These are phyloP conservation scores for Cladophialophora carrionii DNA, from an alignment of 2,329 filamentous ascomycete species.

Conservation along the genomic window DNA sequence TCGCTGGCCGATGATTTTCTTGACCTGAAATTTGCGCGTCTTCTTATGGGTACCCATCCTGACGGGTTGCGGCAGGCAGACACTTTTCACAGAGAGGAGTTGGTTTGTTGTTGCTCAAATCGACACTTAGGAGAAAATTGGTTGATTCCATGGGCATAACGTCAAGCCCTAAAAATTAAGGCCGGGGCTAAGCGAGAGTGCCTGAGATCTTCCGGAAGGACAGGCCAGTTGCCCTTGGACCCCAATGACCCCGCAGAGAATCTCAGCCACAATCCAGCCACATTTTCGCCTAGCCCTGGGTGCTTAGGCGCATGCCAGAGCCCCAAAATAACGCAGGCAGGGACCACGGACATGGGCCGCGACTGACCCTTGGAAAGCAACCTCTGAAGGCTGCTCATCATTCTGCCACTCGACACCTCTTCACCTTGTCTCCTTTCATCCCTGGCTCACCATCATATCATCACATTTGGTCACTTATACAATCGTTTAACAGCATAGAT, in stretches of 20 bases:
- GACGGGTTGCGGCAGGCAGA: slow-evolving; percentile 20
- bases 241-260: not conserved
- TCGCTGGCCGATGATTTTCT: slow-evolving; percentile 78
- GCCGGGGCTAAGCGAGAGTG: slow-evolving; percentile 24
- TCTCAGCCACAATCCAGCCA: slow-evolving; percentile 16
- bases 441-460: slow-evolving; percentile 5
- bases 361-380: slow-evolving; percentile 13
- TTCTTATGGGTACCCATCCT: slow-evolving; percentile 86
- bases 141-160: slow-evolving; percentile 25
- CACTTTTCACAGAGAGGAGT: not conserved
- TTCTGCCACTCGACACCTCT: slow-evolving; percentile 19
- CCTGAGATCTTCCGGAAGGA: slow-evolving; percentile 9
- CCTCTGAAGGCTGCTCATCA: slow-evolving; percentile 17
- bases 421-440: slow-evolving; percentile 8
- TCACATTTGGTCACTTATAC: not conserved
- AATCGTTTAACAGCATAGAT: slow-evolving; percentile 13
- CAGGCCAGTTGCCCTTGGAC: too few species aligned
- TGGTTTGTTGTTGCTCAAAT: not conserved
- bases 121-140: slow-evolving; percentile 17
- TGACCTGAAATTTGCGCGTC: slow-evolving; percentile 85
- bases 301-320: slow-evolving; percentile 14
- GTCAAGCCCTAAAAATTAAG: slow-evolving; percentile 10
- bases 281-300: slow-evolving; percentile 9
- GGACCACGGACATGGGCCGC: slow-evolving; percentile 6
- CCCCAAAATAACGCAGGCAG: slow-evolving; percentile 21